Evolutionary conservation across 306 rosid genomes (phyloP).

Genomic region (Corylus heterophylla): DNA sequence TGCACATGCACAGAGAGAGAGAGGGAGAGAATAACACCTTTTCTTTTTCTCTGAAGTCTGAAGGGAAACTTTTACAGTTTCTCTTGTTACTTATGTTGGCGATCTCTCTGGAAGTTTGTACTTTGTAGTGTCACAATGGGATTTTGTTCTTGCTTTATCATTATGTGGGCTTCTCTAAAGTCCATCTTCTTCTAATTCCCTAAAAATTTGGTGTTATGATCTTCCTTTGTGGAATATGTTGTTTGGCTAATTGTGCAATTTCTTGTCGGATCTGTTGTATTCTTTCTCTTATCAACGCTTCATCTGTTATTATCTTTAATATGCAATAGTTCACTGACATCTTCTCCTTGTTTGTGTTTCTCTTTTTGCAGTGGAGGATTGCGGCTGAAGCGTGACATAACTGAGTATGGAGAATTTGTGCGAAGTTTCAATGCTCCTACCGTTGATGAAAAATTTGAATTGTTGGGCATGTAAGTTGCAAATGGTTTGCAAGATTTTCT

Average conservation of each 20-base stretch:
- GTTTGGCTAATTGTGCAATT: background rate
- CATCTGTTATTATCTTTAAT: background rate
- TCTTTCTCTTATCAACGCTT: background rate
- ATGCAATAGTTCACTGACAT: background rate
- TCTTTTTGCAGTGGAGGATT: slow-evolving; percentile 74
- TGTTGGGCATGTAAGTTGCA: slow-evolving; percentile 89
- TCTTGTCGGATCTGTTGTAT: slow-evolving; percentile 2
- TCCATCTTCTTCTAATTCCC: background rate
- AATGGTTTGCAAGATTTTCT: slow-evolving; percentile 12
- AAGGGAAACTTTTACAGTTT: background rate
- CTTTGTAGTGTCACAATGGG: background rate
- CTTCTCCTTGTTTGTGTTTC: slow-evolving; percentile 27
- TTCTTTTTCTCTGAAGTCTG: background rate
- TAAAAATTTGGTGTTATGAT: background rate
- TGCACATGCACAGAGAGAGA: no score
- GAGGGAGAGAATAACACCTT: no score
- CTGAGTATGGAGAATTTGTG: slow-evolving; percentile 95
- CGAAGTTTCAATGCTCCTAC: slow-evolving; percentile 89
- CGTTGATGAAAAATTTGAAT: slow-evolving; percentile 92
- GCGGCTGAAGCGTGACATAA: slow-evolving; percentile 98
- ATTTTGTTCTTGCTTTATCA: background rate
- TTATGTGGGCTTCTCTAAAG: background rate
- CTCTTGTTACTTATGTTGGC: background rate
- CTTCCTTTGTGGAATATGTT: background rate
- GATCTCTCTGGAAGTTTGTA: background rate